These are phyloP conservation scores for Tolypocladium album DNA, from an alignment of 2,329 filamentous ascomycete genomes.

Conservation along the genomic window DNA sequence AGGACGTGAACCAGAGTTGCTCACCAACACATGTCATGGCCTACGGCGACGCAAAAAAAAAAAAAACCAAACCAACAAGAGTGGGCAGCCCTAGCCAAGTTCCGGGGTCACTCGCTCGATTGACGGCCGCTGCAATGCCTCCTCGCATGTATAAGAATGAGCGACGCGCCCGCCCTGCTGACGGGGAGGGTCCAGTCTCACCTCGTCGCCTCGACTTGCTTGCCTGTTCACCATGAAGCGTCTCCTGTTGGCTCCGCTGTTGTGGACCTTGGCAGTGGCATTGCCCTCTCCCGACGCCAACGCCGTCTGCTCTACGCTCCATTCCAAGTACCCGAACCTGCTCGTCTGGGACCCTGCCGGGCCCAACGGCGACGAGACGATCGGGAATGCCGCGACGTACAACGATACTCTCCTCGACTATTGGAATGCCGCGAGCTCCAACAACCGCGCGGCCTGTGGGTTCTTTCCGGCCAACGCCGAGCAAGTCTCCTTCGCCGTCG, in stretches of 20 bases:
- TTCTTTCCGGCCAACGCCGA: conserved; percentile 33
- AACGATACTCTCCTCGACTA: conserved; percentile 6
- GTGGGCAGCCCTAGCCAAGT: neutral
- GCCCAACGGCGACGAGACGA: neutral
- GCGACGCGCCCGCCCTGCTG: neutral
- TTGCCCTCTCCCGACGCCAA: neutral
- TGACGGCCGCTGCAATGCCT: neutral
- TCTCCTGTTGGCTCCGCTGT: neutral
- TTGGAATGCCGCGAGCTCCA: conserved; percentile 7
- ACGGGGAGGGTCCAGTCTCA: neutral
- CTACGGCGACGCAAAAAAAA: neutral
- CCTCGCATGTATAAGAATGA: neutral
- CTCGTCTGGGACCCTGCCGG: conserved; percentile 8
- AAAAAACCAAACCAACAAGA: neutral
- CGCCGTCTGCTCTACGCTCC: conserved; percentile 6
- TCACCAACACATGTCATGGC: neutral
- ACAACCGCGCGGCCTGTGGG: conserved; percentile 24
- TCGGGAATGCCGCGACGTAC: conserved; percentile 1
- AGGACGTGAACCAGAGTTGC: neutral
- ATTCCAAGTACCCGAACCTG: conserved; percentile 3
- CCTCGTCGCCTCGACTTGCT: neutral
- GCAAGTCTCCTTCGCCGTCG: conserved; percentile 43
- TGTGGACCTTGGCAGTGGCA: neutral
- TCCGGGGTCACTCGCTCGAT: neutral
- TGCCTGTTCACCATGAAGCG: neutral